Conservation (phyloP, 352 stramenopile genomes). For the Globisporangium cylindrosporum region DNA sequence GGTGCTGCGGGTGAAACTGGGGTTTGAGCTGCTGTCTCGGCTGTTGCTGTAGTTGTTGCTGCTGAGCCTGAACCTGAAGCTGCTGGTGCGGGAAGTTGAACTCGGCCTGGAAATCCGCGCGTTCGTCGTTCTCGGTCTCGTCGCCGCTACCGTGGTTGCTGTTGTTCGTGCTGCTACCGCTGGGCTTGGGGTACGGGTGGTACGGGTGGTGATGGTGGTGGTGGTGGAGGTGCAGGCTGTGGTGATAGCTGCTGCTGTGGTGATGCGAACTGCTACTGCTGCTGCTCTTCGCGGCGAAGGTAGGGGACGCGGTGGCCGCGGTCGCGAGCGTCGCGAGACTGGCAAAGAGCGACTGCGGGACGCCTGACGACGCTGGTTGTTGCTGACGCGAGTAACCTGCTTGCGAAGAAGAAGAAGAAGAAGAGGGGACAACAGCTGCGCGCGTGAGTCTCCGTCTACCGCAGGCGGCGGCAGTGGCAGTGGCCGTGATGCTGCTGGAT, state of each 20-base stretch:
- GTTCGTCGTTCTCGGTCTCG: slow-evolving; percentile 9
- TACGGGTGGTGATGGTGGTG: slow-evolving; percentile 17
- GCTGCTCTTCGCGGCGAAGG: background rate
- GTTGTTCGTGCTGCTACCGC: background rate
- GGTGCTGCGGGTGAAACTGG: slow-evolving; percentile 22
- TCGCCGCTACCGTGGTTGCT: slow-evolving; percentile 10
- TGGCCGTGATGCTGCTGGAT: slow-evolving; percentile 3
- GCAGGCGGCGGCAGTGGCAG: background rate
- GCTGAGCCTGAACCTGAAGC: background rate
- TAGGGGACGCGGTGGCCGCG: background rate
- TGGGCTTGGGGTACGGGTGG: slow-evolving; percentile 18
- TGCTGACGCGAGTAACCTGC: background rate
- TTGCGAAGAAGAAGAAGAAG: background rate
- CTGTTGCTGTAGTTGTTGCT: background rate
- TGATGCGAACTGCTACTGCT: background rate
- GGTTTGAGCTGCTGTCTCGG: background rate
- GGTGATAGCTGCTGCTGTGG: background rate
- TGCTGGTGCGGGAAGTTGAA: slow-evolving; percentile 7
- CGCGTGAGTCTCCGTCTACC: slow-evolving; percentile 9
- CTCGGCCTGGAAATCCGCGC: slow-evolving; percentile 1
- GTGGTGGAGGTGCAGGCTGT: slow-evolving; percentile 8
- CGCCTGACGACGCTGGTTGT: background rate
- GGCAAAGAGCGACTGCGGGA: slow-evolving; percentile 11
- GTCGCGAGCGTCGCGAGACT: slow-evolving; percentile 19
- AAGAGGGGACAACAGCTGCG: background rate